These are phyloP conservation scores for Paraleonurus japonicus DNA, from an alignment of 257 asterid genomes.

Conservation along the genomic window DNA sequence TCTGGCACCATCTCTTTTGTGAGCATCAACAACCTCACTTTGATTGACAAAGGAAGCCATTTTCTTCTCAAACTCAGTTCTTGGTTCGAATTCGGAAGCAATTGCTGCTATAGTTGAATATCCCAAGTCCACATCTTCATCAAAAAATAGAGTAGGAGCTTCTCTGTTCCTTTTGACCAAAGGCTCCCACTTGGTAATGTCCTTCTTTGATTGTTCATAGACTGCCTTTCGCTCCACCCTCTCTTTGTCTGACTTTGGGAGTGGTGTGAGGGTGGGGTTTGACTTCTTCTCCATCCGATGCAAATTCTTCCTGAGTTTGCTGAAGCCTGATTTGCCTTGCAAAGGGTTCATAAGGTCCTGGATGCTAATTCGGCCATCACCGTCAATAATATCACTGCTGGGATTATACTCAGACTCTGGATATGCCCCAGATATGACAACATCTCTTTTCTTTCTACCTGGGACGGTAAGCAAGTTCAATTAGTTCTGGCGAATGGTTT, in stretches of 20 bases:
- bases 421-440: constrained; percentile 68
- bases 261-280: constrained; percentile 58
- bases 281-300: constrained; percentile 53
- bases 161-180: constrained; percentile 83
- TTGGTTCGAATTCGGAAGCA: constrained; percentile 87
- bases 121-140: constrained; percentile 58
- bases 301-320: constrained; percentile 52
- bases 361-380: constrained; percentile 64
- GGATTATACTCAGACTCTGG: constrained; percentile 93
- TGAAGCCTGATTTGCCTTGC: constrained; percentile 52
- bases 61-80: constrained; percentile 85
- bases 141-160: constrained; percentile 81
- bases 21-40: constrained; percentile 77
- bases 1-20: constrained; percentile 81
- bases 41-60: constrained; percentile 67
- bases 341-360: constrained; percentile 75
- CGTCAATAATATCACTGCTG: constrained; percentile 66
- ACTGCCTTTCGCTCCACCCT: constrained; percentile 67
- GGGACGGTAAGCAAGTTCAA: background rate
- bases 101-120: constrained; percentile 87
- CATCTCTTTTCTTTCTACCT: constrained; percentile 62
- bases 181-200: constrained; percentile 81
- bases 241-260: constrained; percentile 63
- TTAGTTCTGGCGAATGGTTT: constrained; percentile 17
- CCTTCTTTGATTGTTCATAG: constrained; percentile 55